Conservation (phyloP, 108 stramenopile genomes). For the Nitzschia putrida region DNA sequence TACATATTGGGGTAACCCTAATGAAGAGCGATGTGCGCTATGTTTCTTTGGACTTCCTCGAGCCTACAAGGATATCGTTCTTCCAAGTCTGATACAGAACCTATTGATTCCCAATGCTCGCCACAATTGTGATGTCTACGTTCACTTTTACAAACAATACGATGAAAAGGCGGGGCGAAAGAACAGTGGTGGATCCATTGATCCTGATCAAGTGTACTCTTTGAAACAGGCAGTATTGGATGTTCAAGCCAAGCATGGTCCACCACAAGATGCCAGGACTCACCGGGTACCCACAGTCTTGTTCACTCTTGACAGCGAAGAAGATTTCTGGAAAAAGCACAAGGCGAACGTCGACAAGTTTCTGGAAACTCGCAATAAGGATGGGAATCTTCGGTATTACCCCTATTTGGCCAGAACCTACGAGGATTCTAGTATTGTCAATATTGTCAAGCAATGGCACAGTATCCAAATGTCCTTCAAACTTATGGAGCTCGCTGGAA, state of each 20-base stretch:
- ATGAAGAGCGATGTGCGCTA: conserved; percentile 33
- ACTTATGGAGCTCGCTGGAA: conserved; percentile 36
- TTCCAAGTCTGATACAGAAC: conserved; percentile 53
- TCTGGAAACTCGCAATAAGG: conserved; percentile 23
- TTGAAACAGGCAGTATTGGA: conserved; percentile 36
- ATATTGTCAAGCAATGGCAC: conserved; percentile 57
- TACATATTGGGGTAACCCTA: conserved; percentile 10
- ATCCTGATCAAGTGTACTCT: conserved; percentile 46
- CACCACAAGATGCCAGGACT: conserved; percentile 1
- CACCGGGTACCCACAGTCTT: conserved; percentile 17
- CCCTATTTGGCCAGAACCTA: conserved; percentile 39
- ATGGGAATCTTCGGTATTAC: conserved; percentile 39
- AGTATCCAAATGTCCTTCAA: conserved; percentile 40
- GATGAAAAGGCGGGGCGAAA: conserved; percentile 42
- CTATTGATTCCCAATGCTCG: conserved; percentile 52
- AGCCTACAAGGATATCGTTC: conserved; percentile 50
- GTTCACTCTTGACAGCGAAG: conserved; percentile 45
- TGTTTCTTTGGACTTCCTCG: conserved; percentile 56
- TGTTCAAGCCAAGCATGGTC: conserved; percentile 10
- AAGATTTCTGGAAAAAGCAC: conserved; percentile 33
- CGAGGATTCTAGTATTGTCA: conserved; percentile 29
- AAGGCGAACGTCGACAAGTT: conserved; percentile 28
- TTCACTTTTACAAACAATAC: conserved; percentile 40
- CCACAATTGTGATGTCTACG: conserved; percentile 60
- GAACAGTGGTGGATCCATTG: conserved; percentile 44